A percentile compares a stretch with the other conserved stretches of the same genome.
Evolutionary conservation across 306 rosid species (phyloP).

Genomic region (Mimosa bimucronata): DNA sequence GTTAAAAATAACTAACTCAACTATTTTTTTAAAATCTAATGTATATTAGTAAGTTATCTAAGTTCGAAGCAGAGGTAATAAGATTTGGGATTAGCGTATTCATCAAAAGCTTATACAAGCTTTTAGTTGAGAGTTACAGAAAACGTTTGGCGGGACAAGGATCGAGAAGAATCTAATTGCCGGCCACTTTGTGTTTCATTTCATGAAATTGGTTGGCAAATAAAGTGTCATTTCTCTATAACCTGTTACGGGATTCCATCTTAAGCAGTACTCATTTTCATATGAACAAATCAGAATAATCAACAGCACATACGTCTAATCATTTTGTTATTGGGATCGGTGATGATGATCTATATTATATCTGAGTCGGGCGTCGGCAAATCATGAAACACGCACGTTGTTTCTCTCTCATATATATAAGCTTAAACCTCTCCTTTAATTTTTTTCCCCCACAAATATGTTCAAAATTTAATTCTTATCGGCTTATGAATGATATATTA

Average conservation of each 20-base stretch:
- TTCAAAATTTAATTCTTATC: neutral
- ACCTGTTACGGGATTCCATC: conserved; percentile 51
- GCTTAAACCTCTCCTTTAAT: neutral
- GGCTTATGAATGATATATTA: neutral
- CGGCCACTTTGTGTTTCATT: conserved; percentile 40
- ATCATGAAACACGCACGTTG: neutral
- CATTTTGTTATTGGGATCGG: neutral
- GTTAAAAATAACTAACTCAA: too few relatives aligned
- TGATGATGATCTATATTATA: neutral
- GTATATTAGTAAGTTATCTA: too few relatives aligned
- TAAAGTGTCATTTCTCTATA: conserved; percentile 37
- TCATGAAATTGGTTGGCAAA: neutral
- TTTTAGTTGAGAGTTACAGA: neutral
- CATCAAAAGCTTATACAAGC: neutral
- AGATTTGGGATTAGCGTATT: neutral
- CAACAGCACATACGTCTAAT: conserved; percentile 28
- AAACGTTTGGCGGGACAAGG: conserved; percentile 41
- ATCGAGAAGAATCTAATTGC: conserved; percentile 38
- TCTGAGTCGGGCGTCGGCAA: neutral
- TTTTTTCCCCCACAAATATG: neutral
- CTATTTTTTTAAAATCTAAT: too few relatives aligned
- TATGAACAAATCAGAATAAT: conserved; percentile 3
- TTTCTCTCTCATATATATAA: neutral
- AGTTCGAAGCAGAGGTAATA: too few relatives aligned
- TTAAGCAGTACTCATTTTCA: conserved; percentile 12